These are phyloP conservation scores for Colletotrichum cordylinicola DNA, from an alignment of 2,329 filamentous ascomycete genomes.

Conservation along the genomic window DNA sequence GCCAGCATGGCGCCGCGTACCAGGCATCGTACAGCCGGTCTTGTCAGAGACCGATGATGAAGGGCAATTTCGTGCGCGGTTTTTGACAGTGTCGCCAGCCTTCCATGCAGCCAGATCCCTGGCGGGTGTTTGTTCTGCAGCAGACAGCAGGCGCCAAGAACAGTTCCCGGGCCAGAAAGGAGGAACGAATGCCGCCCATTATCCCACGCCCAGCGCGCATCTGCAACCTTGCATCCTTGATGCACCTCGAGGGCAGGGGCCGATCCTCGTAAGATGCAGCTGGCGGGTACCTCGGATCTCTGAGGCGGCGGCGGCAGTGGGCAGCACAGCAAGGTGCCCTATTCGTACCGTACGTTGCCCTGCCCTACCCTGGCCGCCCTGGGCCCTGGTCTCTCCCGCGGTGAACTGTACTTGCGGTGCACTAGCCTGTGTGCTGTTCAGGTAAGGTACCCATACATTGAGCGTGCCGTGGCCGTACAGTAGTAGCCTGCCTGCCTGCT, in stretches of 20 bases:
- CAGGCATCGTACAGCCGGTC: neutral
- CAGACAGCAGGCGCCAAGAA: constrained; percentile 14
- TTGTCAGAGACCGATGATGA: neutral
- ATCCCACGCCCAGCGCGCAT: constrained; percentile 4
- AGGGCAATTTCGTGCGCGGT: constrained; percentile 8
- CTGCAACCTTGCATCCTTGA: constrained; percentile 5
- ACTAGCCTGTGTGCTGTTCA: neutral
- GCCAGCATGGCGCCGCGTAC: neutral
- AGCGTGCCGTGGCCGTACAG: neutral
- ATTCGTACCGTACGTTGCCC: neutral
- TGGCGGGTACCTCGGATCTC: constrained; percentile 21
- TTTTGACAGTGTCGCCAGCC: neutral
- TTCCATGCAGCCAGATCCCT: constrained; percentile 9
- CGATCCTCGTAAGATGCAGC: constrained; percentile 12
- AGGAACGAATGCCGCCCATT: constrained; percentile 15
- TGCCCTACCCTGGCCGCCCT: neutral
- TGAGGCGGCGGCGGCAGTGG: constrained; percentile 6
- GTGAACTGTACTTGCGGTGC: neutral
- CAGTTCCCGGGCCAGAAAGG: constrained; percentile 9
- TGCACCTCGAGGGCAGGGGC: constrained; percentile 10
- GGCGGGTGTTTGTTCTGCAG: constrained; percentile 14
- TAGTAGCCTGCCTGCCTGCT: neutral
- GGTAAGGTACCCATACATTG: constrained; percentile 8
- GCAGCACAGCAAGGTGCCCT: constrained; percentile 11
- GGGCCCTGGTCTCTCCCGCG: neutral